Conservation (phyloP, 495 filamentous ascomycete genomes). For the Niebla homalea region DNA sequence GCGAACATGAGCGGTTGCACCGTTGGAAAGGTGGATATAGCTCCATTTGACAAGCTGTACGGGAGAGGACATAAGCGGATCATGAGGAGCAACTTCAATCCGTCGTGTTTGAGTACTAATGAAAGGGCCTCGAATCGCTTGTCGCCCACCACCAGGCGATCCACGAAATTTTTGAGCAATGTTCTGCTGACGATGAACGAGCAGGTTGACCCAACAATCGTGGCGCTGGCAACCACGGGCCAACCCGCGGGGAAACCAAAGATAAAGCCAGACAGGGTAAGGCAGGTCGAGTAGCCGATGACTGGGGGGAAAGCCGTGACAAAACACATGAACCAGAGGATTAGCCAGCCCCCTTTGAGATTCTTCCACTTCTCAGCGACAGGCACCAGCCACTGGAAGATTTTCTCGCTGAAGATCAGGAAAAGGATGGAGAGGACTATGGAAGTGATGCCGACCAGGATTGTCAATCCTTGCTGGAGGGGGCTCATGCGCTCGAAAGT, state of each 20-base stretch:
- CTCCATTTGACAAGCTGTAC: constrained; percentile 90
- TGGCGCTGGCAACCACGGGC: constrained; percentile 70
- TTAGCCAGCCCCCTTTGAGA: constrained; percentile 54
- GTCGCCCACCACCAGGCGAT: constrained; percentile 67
- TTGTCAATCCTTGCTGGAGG: constrained; percentile 46
- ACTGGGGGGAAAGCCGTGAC: constrained; percentile 75
- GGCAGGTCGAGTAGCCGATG: constrained; percentile 75
- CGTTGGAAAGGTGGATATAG: constrained; percentile 83
- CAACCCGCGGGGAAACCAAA: constrained; percentile 88
- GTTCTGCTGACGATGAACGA: constrained; percentile 71
- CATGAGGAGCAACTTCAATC: constrained; percentile 79
- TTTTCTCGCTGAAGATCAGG: constrained; percentile 59
- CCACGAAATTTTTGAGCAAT: constrained; percentile 62
- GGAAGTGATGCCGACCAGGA: constrained; percentile 32
- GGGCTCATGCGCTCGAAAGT: constrained; percentile 41
- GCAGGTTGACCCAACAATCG: constrained; percentile 59
- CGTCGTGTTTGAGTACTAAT: constrained; percentile 63
- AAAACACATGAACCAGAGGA: constrained; percentile 69
- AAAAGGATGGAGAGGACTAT: constrained; percentile 48
- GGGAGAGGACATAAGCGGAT: constrained; percentile 86
- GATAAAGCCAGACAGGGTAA: constrained; percentile 86
- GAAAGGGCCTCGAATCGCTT: constrained; percentile 60
- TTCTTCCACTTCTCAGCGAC: constrained; percentile 60
- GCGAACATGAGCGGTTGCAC: constrained; percentile 65
- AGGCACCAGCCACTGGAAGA: constrained; percentile 61